Base-by-base conservation (phyloP, 768 basidiomycete species). In the Phlegmacium glaucopus region DNA sequence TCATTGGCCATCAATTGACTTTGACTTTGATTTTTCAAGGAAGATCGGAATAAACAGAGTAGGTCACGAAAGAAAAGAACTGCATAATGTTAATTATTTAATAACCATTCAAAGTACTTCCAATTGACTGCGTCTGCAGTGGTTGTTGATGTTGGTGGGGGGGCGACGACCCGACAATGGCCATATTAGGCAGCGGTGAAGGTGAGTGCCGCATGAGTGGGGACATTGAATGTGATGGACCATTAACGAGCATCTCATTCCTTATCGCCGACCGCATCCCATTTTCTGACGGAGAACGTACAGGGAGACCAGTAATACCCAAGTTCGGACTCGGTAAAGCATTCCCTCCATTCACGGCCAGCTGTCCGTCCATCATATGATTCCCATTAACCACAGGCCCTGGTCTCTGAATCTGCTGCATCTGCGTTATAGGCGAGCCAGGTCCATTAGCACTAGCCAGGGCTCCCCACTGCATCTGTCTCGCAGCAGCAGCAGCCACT, bases 271-370 rank as follows among this genome's bases (percentile, higher is more conserved):
- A 68, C 36, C 79, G 76, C 13, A 71, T 72, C 6, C 82, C 81
- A 55, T 80, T 81, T 15, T 77, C 73, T 0, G 82, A 83, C 2
- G 82, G 77, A 8, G 75, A 73, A 17, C 81, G 72, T 16, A 67
- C 64, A 30, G 67, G 70, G 8, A 65, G 22, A 22, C 22, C 57
- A n/a, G 68, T 55, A 48, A 74, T 69, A 12, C 59, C 54, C 22
- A 62, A 52, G 40, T 50, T 66, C n/a, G 73, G 76, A 52, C 65
- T 76, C 6, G 22, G 22, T 22, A 22, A 22, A 22, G 22, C 22
- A 22, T 22, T 22, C 22, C 22, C 22, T 22, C 22, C 22, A 22
- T 22, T 22, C 22, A 22, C 22, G 5, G 22, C 22, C 49, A 39
- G 42, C 48, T 51, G 34, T 52, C 54, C 58, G 55, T 9, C 42